Percentiles rank a stretch among this genome's conserved stretches.
These are phyloP conservation scores for Polyplosphaeria fusca DNA, from an alignment of 495 filamentous ascomycete species.

Conservation along the genomic window DNA sequence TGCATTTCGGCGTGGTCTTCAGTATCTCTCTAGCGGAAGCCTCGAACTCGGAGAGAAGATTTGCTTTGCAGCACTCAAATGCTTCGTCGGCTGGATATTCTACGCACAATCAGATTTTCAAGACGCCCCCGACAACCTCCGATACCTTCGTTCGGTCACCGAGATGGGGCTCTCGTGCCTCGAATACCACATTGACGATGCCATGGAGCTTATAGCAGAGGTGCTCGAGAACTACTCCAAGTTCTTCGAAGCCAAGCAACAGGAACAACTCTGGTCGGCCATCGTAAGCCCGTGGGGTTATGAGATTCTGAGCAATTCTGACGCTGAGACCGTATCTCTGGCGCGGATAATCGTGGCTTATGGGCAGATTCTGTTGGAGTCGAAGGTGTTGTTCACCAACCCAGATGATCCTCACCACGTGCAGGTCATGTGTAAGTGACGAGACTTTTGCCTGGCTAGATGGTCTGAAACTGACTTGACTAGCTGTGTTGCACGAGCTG, in stretches of 20 bases:
- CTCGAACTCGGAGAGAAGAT: slow-evolving; percentile 38
- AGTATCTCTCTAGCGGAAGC: slow-evolving; percentile 13
- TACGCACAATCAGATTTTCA: slow-evolving; percentile 61
- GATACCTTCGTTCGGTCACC: slow-evolving; percentile 55
- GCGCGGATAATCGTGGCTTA: slow-evolving; percentile 30
- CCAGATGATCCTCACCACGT: slow-evolving; percentile 21
- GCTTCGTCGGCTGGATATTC: slow-evolving; percentile 67
- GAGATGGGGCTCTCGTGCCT: slow-evolving; percentile 57
- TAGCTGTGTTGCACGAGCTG: slow-evolving; percentile 54
- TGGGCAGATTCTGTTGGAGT: slow-evolving; percentile 21
- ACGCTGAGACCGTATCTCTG: slow-evolving; percentile 24
- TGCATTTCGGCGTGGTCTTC: slow-evolving; percentile 23
- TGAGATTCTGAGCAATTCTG: slow-evolving; percentile 25
- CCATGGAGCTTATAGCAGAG: slow-evolving; percentile 64
- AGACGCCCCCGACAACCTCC: slow-evolving; percentile 52
- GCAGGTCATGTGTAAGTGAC: slow-evolving; percentile 26
- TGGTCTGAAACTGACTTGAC: no score
- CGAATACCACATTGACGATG: slow-evolving; percentile 53
- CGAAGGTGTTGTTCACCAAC: slow-evolving; percentile 14
- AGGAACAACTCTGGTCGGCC: slow-evolving; percentile 48
- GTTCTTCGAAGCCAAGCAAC: slow-evolving; percentile 58
- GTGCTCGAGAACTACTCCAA: slow-evolving; percentile 60
- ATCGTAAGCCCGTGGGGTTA: slow-evolving; percentile 45
- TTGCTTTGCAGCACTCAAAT: slow-evolving; percentile 53
- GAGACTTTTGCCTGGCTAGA: no score